These are phyloP conservation scores for Lolium multiflorum DNA, from an alignment of 176 grass and related monocot species.

Conservation along the genomic window DNA sequence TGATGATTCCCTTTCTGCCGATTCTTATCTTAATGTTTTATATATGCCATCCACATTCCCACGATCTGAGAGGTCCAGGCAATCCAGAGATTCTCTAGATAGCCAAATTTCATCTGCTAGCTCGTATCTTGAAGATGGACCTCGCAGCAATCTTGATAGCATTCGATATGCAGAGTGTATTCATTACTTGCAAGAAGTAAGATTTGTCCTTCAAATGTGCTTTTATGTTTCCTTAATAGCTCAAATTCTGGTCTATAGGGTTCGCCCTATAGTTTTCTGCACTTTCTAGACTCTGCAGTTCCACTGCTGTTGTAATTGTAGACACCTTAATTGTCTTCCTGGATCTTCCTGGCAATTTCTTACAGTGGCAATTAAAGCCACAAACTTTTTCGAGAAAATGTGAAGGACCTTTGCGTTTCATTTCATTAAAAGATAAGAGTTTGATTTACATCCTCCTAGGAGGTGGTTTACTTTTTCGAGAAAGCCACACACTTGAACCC, in stretches of 20 bases:
- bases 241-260: constrained; percentile 17
- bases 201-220: constrained; percentile 39
- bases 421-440: too few species aligned
- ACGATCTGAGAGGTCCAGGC: constrained; percentile 78
- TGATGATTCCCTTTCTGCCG: constrained; percentile 98
- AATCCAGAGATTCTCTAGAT: constrained; percentile 60
- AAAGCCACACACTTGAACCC: constrained; percentile 19
- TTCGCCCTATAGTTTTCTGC: constrained; percentile 23
- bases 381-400: too few species aligned
- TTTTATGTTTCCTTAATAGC: constrained; percentile 29
- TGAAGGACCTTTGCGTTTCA: too few species aligned
- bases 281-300: constrained; percentile 14
- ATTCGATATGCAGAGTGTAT: constrained; percentile 85
- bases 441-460: too few species aligned
- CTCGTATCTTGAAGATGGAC: constrained; percentile 74
- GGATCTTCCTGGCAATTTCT: neutral
- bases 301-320: constrained; percentile 12
- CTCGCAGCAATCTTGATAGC: constrained; percentile 84
- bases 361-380: constrained; percentile 25
- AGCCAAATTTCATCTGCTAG: constrained; percentile 46
- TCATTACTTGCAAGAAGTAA: constrained; percentile 98
- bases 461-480: too few species aligned
- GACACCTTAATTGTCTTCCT: constrained; percentile 27
- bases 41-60: constrained; percentile 97
- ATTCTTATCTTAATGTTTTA: constrained; percentile 94